Percentiles rank a stretch among this genome's conserved stretches.
phyloP scores from a whole-genome alignment of 1,284 basidiomycete species.

The Moesziomyces globuligerus region DNA sequence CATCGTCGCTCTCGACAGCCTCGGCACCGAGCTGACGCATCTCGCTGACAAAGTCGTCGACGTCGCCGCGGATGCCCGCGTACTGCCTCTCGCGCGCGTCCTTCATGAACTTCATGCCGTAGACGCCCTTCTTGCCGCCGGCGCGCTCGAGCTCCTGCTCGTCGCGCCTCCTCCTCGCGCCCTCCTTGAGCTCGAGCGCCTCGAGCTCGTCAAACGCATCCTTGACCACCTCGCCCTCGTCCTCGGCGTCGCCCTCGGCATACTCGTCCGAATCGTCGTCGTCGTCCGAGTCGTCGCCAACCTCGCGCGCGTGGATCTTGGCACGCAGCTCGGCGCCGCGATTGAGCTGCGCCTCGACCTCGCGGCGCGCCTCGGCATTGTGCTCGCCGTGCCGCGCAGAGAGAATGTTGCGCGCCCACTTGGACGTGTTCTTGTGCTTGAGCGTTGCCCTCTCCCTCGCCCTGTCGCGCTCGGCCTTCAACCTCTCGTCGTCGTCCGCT shows the following conservation, averaged over 20 bases:
- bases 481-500: slow-evolving; percentile 70
- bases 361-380: slow-evolving; percentile 53
- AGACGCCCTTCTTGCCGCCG: slow-evolving; percentile 57
- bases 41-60: slow-evolving; percentile 52
- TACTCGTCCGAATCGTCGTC: slow-evolving; percentile 29
- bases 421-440: slow-evolving; percentile 67
- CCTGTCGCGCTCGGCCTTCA: slow-evolving; percentile 78
- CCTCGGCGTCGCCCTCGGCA: not conserved
- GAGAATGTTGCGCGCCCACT: slow-evolving; percentile 63
- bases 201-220: slow-evolving; percentile 59
- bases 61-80: slow-evolving; percentile 39
- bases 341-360: slow-evolving; percentile 58
- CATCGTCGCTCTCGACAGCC: slow-evolving; percentile 18
- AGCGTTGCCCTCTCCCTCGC: slow-evolving; percentile 64
- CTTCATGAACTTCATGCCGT: slow-evolving; percentile 67
- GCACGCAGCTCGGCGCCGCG: slow-evolving; percentile 48
- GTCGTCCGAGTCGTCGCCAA: slow-evolving; percentile 29
- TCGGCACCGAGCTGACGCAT: slow-evolving; percentile 31
- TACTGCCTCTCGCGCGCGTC: slow-evolving; percentile 61
- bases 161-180: slow-evolving; percentile 23
- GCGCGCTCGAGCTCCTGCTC: slow-evolving; percentile 42
- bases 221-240: slow-evolving; percentile 5
- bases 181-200: slow-evolving; percentile 42
- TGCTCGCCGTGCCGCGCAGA: slow-evolving; percentile 39
- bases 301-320: slow-evolving; percentile 55